These are phyloP conservation scores for Myxozyma vanderwaltii DNA, from an alignment of 805 yeast species.

Conservation along the genomic window DNA sequence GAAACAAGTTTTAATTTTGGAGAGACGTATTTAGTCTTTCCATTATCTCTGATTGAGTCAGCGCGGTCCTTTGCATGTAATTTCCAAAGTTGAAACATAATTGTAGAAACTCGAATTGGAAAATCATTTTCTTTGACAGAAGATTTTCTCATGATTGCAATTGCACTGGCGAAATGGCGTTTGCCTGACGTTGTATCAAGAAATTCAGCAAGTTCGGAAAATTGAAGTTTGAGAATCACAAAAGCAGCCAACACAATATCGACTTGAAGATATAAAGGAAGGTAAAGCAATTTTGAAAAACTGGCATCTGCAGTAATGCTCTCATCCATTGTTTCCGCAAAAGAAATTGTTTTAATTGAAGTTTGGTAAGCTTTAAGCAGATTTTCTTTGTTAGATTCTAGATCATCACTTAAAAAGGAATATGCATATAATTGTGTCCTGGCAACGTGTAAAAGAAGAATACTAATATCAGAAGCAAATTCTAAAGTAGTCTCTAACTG, in stretches of 20 bases:
- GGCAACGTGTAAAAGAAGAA: conserved; percentile 68
- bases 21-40: conserved; percentile 28
- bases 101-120: conserved; percentile 89
- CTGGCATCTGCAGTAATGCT: conserved; percentile 59
- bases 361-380: conserved; percentile 78
- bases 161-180: conserved; percentile 58
- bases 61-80: conserved; percentile 53
- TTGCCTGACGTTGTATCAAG: conserved; percentile 45
- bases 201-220: conserved; percentile 67
- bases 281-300: conserved; percentile 61
- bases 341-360: conserved; percentile 49
- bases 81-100: conserved; percentile 93
- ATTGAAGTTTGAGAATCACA: conserved; percentile 74
- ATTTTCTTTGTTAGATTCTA: conserved; percentile 60
- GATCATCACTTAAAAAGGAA: conserved; percentile 66
- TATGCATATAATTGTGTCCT: conserved; percentile 82
- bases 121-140: conserved; percentile 89
- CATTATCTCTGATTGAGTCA: conserved; percentile 23
- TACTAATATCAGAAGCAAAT: conserved; percentile 64
- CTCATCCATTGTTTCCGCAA: conserved; percentile 60
- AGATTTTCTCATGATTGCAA: conserved; percentile 69
- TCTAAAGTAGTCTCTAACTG: conserved; percentile 65
- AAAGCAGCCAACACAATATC: conserved; percentile 91
- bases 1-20: conserved; percentile 54
- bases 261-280: conserved; percentile 77